Evolutionary conservation across 2,329 filamentous ascomycete species (phyloP).

Genomic region (Cordyceps cateniannulata): DNA sequence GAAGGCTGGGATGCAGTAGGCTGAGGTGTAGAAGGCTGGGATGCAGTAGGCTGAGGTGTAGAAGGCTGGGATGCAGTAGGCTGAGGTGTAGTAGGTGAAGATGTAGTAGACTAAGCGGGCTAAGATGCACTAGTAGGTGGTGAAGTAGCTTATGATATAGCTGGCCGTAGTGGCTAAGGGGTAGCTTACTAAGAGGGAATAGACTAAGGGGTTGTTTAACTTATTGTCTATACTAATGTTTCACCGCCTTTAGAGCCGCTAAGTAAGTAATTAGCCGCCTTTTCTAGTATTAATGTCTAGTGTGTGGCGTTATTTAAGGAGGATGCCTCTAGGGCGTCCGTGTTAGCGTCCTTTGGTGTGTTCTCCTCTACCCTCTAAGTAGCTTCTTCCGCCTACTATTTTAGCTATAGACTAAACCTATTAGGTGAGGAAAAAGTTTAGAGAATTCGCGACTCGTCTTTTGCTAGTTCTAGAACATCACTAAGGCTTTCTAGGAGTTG

Average conservation of each 20-base stretch:
- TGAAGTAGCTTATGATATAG: background rate
- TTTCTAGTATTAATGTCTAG: background rate
- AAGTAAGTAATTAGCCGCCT: background rate
- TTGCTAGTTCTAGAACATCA: background rate
- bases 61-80: background rate
- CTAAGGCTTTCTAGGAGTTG: background rate
- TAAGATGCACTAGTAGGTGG: background rate
- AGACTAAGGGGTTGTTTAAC: too few relatives aligned
- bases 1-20: background rate
- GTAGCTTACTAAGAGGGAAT: background rate
- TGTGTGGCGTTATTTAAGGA: background rate
- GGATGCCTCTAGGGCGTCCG: background rate
- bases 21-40: background rate
- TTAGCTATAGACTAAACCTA: background rate
- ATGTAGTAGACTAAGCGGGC: background rate
- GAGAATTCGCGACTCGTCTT: background rate
- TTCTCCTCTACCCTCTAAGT: background rate
- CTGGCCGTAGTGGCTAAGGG: background rate
- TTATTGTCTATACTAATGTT: background rate
- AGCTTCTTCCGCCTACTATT: background rate
- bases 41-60: background rate
- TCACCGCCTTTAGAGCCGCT: background rate
- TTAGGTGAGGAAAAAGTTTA: background rate
- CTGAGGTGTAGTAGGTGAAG: background rate
- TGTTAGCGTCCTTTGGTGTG: background rate